Conservation (phyloP, 345 rosid genomes). For the Gossypium rotundifolium region DNA sequence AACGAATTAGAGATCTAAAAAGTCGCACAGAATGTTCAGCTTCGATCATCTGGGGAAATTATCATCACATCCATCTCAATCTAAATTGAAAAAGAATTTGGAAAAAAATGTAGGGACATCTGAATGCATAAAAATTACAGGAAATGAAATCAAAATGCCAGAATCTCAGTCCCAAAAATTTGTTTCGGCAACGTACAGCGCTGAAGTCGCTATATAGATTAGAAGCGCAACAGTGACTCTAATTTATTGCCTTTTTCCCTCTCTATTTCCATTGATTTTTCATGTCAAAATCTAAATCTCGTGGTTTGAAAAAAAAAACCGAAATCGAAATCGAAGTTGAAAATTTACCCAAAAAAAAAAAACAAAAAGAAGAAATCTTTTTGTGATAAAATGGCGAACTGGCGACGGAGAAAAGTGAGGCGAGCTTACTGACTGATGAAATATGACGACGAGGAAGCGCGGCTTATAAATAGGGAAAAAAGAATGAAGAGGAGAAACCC, state of each 20-base stretch:
- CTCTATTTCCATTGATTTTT: background rate
- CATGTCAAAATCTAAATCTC: background rate
- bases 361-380: background rate
- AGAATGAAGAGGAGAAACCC: background rate
- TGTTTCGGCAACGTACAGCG: constrained; percentile 65
- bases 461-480: background rate
- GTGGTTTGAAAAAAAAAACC: background rate
- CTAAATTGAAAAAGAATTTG: background rate
- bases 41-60: constrained; percentile 21
- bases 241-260: constrained; percentile 44
- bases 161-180: constrained; percentile 37
- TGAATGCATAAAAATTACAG: constrained; percentile 32
- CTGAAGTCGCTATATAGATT: constrained; percentile 36
- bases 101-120: constrained; percentile 22
- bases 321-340: background rate
- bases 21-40: constrained; percentile 18
- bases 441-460: background rate
- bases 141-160: constrained; percentile 16
- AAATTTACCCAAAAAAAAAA: background rate
- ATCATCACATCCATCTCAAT: constrained; percentile 13
- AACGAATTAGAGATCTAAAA: background rate
- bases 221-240: constrained; percentile 58
- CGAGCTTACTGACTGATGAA: background rate
- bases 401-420: background rate
- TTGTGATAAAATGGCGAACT: background rate